These are phyloP conservation scores for Eucalyptus microcorys DNA, from an alignment of 345 rosid species.

Conservation along the genomic window DNA sequence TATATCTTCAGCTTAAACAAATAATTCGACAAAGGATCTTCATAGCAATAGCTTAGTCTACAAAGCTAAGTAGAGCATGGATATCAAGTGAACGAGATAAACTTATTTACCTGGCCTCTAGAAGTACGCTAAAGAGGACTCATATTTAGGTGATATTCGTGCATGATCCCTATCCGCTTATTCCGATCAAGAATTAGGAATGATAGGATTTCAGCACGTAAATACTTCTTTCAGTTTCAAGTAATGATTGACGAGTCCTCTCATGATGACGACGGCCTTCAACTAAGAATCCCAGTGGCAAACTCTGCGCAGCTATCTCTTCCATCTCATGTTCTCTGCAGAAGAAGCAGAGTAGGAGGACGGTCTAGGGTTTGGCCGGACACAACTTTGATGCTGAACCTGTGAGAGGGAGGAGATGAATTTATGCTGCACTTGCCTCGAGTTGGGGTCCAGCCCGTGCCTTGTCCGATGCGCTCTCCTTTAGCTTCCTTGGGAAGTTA, in stretches of 20 bases:
- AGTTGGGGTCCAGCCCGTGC: background rate
- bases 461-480: background rate
- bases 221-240: background rate
- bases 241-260: background rate
- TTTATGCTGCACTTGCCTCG: background rate
- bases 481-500: background rate
- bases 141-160: background rate
- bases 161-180: background rate
- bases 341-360: background rate
- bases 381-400: background rate
- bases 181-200: rapidly evolving
- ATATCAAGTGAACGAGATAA: background rate
- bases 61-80: background rate
- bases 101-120: rapidly evolving
- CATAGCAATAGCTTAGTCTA: background rate
- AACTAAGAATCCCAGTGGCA: background rate
- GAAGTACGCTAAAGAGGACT: rapidly evolving
- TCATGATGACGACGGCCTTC: rapidly evolving
- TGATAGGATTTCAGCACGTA: background rate
- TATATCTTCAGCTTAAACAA: background rate
- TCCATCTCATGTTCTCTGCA: background rate
- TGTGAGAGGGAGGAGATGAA: background rate
- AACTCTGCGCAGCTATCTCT: background rate
- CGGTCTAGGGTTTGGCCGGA: background rate
- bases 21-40: background rate